Evolutionary conservation across 169 alveolate genomes (phyloP).

Genomic region (Babesia caballi): DNA sequence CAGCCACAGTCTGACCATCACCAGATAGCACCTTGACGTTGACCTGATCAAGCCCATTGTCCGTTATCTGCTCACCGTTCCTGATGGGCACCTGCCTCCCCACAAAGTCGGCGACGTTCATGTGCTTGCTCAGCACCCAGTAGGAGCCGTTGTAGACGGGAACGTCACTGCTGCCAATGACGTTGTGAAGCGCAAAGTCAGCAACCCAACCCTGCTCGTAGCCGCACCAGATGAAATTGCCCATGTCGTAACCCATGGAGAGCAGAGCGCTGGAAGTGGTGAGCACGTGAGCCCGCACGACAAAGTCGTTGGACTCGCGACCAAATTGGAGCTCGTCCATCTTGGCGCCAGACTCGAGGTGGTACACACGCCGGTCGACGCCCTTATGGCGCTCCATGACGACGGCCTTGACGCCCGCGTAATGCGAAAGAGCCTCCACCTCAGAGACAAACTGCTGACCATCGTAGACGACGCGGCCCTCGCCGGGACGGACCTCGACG

Average conservation of each 20-base stretch:
- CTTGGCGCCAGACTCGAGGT: constrained; percentile 9
- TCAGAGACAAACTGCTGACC: constrained; percentile 54
- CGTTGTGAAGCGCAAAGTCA: constrained; percentile 47
- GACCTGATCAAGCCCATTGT: neutral
- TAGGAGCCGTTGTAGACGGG: constrained; percentile 64
- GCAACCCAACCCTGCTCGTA: constrained; percentile 69
- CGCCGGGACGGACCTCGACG: constrained; percentile 48
- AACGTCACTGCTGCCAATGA: constrained; percentile 43
- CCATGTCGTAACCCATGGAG: constrained; percentile 53
- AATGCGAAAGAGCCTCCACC: constrained; percentile 24
- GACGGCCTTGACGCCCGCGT: constrained; percentile 25
- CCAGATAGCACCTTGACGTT: constrained; percentile 26
- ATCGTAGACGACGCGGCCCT: constrained; percentile 61
- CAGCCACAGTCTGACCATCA: constrained; percentile 18
- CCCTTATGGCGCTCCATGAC: constrained; percentile 12
- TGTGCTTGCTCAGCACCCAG: constrained; percentile 59
- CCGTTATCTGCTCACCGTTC: constrained; percentile 19
- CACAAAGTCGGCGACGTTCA: constrained; percentile 47
- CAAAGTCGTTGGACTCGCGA: constrained; percentile 32
- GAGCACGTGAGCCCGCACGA: constrained; percentile 57
- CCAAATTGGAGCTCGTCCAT: constrained; percentile 49
- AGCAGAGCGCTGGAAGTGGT: constrained; percentile 51
- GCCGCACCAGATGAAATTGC: constrained; percentile 67
- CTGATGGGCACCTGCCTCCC: constrained; percentile 27
- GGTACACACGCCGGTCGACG: constrained; percentile 17